Conservation (phyloP, 2,329 filamentous ascomycete species). For the Cryoendolithus antarcticus region DNA sequence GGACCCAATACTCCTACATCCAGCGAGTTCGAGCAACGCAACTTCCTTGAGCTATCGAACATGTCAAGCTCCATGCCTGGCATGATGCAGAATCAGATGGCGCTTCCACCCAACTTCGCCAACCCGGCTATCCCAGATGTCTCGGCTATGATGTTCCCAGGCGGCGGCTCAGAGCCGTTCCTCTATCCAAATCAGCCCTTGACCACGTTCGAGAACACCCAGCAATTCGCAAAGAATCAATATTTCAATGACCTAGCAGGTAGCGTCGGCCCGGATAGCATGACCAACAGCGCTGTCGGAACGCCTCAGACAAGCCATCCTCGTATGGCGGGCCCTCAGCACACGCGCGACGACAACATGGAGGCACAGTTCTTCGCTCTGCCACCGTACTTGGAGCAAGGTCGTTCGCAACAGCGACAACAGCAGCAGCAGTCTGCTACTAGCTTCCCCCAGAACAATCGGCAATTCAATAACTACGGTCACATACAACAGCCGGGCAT, state of each 20-base stretch:
- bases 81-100: slow-evolving; percentile 6
- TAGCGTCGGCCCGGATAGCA: slow-evolving; percentile 1
- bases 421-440: slow-evolving; percentile 8
- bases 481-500: slow-evolving; percentile 11
- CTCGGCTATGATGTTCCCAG: slow-evolving; percentile 69
- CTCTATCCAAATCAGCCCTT: slow-evolving; percentile 68
- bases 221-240: slow-evolving; percentile 19
- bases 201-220: slow-evolving; percentile 41
- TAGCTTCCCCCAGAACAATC: slow-evolving; percentile 4
- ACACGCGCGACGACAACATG: slow-evolving; percentile 41
- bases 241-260: slow-evolving; percentile 2
- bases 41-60: slow-evolving; percentile 1
- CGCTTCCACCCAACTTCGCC: slow-evolving; percentile 16
- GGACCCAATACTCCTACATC: slow-evolving; percentile 16
- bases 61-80: slow-evolving; percentile 9
- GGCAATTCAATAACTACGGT: slow-evolving; percentile 2
- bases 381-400: slow-evolving; percentile 57
- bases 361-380: slow-evolving; percentile 64
- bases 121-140: slow-evolving; percentile 51
- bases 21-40: slow-evolving; percentile 10
- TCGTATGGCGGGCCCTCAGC: slow-evolving; percentile 6
- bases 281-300: slow-evolving; percentile 7
- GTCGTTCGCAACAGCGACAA: slow-evolving; percentile 23
- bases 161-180: slow-evolving; percentile 56
- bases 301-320: slow-evolving; percentile 4